These are phyloP conservation scores for Globisporangium heterothallicum DNA, from an alignment of 352 stramenopile genomes.

Conservation along the genomic window DNA sequence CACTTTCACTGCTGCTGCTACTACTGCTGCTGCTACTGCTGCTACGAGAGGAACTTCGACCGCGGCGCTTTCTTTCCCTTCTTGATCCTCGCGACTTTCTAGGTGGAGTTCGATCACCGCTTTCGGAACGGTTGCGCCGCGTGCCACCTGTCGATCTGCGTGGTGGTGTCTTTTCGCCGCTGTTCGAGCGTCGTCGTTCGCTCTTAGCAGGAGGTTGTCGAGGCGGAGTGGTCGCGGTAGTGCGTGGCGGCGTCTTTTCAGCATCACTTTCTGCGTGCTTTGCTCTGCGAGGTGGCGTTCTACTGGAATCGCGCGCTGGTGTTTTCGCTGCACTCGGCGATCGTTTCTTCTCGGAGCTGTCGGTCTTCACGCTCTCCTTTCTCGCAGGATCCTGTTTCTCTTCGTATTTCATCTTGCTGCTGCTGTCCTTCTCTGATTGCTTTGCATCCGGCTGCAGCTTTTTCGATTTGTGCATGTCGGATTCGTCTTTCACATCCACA, in stretches of 20 bases:
- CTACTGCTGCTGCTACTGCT: background rate
- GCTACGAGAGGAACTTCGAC: background rate
- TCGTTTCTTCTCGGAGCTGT: background rate
- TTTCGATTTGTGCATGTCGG: background rate
- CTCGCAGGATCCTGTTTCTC: background rate
- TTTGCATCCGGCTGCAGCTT: background rate
- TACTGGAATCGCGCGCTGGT: constrained; percentile 2
- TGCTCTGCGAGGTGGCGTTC: constrained; percentile 1
- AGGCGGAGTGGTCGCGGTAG: no score
- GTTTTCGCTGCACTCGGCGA: constrained; percentile 8
- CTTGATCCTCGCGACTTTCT: background rate
- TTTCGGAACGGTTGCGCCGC: constrained; percentile 7
- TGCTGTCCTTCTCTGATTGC: constrained; percentile 2
- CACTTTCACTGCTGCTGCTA: background rate
- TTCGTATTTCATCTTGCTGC: background rate
- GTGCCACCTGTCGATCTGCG: constrained; percentile 22
- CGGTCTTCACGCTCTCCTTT: no score
- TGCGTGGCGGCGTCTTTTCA: background rate
- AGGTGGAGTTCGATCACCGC: constrained; percentile 2
- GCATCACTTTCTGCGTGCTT: background rate
- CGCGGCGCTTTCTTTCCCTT: background rate
- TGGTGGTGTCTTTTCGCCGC: constrained; percentile 21
- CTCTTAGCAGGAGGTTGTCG: background rate
- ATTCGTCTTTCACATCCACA: no score
- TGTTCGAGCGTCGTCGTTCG: constrained; percentile 8